Evolutionary conservation across 164 flowering plant genomes (phyloP).

Genomic region (Magnolia kwangsiensis): DNA sequence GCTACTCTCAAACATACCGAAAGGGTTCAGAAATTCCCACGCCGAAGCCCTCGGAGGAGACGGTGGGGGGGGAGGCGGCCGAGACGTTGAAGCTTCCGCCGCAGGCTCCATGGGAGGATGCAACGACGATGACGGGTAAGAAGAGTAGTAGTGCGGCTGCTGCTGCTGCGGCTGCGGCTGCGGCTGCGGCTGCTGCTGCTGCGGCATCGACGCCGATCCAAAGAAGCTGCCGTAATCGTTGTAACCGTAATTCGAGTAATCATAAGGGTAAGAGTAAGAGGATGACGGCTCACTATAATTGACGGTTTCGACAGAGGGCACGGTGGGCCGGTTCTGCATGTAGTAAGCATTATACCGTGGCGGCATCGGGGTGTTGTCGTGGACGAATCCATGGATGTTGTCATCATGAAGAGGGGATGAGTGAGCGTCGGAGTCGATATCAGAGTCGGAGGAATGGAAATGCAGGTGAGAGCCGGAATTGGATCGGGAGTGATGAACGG

Average conservation of each 20-base stretch:
- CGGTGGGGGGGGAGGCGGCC: constrained; percentile 68
- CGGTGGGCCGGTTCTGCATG: constrained; percentile 53
- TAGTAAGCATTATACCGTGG: constrained; percentile 44
- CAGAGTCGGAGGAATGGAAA: constrained; percentile 6
- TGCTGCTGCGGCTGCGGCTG: neutral
- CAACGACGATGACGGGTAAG: constrained; percentile 18
- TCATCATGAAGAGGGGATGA: constrained; percentile 31
- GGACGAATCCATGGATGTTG: constrained; percentile 15
- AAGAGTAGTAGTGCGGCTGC: neutral
- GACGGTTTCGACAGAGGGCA: constrained; percentile 47
- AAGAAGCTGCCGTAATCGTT: constrained; percentile 20
- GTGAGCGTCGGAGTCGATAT: constrained; percentile 28
- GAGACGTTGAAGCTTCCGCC: constrained; percentile 28
- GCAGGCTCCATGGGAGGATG: constrained; percentile 1
- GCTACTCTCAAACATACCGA: constrained; percentile 34
- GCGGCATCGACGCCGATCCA: neutral
- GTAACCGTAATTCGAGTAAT: constrained; percentile 7
- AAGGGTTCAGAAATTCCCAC: constrained; percentile 86
- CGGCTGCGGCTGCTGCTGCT: too few species aligned
- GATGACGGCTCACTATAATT: constrained; percentile 39
- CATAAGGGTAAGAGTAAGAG: constrained; percentile 22
- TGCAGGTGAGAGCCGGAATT: constrained; percentile 23
- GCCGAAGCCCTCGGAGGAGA: constrained; percentile 64
- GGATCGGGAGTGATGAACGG: constrained; percentile 22
- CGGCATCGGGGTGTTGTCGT: neutral